These are phyloP conservation scores for Barnettozyma hawaiiensis DNA, from an alignment of 1,139 yeast genomes.

Conservation along the genomic window DNA sequence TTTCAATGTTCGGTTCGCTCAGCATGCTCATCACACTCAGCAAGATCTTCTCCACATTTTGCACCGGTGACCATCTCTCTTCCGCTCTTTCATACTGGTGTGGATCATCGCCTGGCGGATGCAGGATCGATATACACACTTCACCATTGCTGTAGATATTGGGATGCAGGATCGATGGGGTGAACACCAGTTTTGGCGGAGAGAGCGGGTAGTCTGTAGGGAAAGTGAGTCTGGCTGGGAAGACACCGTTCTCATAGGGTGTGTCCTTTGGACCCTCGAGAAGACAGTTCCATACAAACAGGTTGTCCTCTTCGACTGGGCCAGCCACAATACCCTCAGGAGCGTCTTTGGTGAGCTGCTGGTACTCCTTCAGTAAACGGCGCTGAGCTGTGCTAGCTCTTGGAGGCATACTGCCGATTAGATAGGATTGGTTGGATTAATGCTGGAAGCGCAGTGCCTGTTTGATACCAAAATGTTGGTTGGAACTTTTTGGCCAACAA, in stretches of 20 bases:
- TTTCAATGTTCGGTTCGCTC: conserved; percentile 94
- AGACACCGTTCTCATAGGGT: conserved; percentile 89
- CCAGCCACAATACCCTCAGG: conserved; percentile 97
- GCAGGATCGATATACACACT: conserved; percentile 91
- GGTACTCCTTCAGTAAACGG: conserved; percentile 81
- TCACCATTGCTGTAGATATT: conserved; percentile 91
- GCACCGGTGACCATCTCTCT: conserved; percentile 97
- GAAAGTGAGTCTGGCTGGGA: conserved; percentile 76
- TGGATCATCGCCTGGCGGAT: conserved; percentile 97
- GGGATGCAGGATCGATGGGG: conserved; percentile 85
- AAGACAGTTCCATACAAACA: conserved; percentile 87
- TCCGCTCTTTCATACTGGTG: conserved; percentile 91
- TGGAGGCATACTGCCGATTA: conserved; percentile 36
- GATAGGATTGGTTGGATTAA: too few species aligned
- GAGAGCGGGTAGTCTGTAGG: conserved; percentile 89
- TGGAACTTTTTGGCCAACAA: too few species aligned
- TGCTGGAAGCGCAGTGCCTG: too few species aligned
- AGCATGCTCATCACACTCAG: conserved; percentile 92
- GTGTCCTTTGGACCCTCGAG: conserved; percentile 93
- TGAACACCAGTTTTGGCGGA: conserved; percentile 82
- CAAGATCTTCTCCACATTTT: conserved; percentile 90
- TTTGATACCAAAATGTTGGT: too few species aligned
- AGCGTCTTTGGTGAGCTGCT: conserved; percentile 76
- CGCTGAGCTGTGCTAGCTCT: conserved; percentile 68
- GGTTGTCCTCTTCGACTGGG: conserved; percentile 74